Evolutionary conservation across 1,284 basidiomycete genomes (phyloP).

Genomic region (Heimioporus punctisporus): DNA sequence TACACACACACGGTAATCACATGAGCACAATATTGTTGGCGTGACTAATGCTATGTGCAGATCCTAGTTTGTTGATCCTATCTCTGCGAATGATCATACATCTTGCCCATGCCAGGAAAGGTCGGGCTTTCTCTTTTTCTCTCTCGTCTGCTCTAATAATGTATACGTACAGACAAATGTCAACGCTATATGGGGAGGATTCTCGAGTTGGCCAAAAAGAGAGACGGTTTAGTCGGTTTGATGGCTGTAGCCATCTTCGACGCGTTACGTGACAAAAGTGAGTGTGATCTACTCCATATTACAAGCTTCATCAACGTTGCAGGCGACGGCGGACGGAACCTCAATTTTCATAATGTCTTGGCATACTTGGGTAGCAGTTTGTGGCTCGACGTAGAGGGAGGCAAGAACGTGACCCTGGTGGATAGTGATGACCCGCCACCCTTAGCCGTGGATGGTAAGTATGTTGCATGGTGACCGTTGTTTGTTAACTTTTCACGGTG

Average conservation of each 20-base stretch:
- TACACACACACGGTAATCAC: neutral
- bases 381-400: neutral
- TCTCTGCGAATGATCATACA: neutral
- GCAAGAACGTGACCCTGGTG: neutral
- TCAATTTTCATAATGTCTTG: neutral
- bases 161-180: neutral
- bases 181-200: neutral
- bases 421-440: neutral
- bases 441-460: neutral
- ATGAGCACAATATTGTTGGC: neutral
- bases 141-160: neutral
- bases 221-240: neutral
- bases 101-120: neutral
- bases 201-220: neutral
- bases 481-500: too few relatives aligned
- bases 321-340: neutral
- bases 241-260: neutral
- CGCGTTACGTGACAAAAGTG: neutral
- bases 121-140: neutral
- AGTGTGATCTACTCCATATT: neutral
- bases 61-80: neutral
- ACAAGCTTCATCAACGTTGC: neutral
- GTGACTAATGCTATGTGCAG: neutral
- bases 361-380: neutral
- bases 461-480: too few relatives aligned